Percentiles rank a stretch among this genome's conserved stretches.
phyloP scores from a whole-genome alignment of 1,284 basidiomycete species.

The Termitomyces sp. region DNA sequence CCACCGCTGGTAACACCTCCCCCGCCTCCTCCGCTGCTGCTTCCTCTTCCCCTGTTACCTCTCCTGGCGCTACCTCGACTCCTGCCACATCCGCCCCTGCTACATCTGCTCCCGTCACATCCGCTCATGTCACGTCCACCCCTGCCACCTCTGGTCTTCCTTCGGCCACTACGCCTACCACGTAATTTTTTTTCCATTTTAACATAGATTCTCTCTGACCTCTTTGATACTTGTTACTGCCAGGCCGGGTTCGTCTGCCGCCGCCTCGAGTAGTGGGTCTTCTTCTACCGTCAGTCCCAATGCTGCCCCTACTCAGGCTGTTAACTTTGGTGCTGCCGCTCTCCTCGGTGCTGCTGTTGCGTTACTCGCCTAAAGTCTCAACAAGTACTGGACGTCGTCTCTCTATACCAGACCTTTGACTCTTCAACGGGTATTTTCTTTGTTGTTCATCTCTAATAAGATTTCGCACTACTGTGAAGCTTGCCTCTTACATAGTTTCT shows the following conservation, averaged over 20 bases:
- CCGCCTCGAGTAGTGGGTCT: slow-evolving; percentile 15
- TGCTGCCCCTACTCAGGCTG: slow-evolving; percentile 29
- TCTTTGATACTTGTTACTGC: slow-evolving; percentile 11
- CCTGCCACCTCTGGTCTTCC: slow-evolving; percentile 16
- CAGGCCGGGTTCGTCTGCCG: slow-evolving; percentile 16
- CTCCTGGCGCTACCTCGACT: slow-evolving; percentile 11
- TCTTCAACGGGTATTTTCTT: slow-evolving; percentile 6
- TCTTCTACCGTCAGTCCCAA: slow-evolving; percentile 19
- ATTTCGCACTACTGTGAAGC: slow-evolving; percentile 4
- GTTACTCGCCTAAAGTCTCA: slow-evolving; percentile 40
- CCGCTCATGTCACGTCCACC: too few species aligned
- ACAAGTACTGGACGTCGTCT: background rate
- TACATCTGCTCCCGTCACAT: slow-evolving; percentile 7
- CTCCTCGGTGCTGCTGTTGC: slow-evolving; percentile 43
- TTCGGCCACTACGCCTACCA: slow-evolving; percentile 5
- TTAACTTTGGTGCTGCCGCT: slow-evolving; percentile 35
- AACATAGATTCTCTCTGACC: background rate
- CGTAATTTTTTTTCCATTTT: background rate
- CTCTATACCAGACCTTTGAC: slow-evolving; percentile 5
- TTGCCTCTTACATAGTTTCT: background rate
- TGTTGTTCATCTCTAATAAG: slow-evolving; percentile 1
- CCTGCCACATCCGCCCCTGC: slow-evolving; percentile 17
- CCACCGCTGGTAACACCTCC: slow-evolving; percentile 17
- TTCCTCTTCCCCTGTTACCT: slow-evolving; percentile 15
- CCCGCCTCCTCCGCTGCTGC: slow-evolving; percentile 6